A percentile compares a stretch with the other conserved stretches of the same genome.
Evolutionary conservation across 2,329 filamentous ascomycete genomes (phyloP).

Genomic region (Knufia fluminis): DNA sequence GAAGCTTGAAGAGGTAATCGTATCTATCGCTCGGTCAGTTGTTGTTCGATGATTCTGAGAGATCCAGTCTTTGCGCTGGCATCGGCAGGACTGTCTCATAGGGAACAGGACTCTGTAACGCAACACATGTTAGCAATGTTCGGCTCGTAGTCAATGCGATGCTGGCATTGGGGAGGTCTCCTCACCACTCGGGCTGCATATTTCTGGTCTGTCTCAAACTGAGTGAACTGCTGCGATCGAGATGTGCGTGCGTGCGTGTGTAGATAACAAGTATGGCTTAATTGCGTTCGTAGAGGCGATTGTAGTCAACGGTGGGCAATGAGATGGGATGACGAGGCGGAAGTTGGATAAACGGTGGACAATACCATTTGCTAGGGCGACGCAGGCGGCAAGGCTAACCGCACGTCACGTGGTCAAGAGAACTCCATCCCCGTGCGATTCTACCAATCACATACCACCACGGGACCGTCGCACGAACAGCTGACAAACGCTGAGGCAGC

Average conservation of each 20-base stretch:
- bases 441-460: too few species aligned
- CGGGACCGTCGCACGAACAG: too few species aligned
- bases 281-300: not conserved
- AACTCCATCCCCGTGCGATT: too few species aligned
- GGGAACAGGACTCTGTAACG: constrained; percentile 5
- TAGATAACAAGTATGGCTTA: not conserved
- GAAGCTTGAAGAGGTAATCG: constrained; percentile 99
- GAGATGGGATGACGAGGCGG: not conserved
- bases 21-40: constrained; percentile 57
- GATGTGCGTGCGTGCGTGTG: not conserved
- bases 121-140: not conserved
- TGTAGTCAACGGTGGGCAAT: not conserved
- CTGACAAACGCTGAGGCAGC: too few species aligned
- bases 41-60: not conserved
- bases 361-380: too few species aligned
- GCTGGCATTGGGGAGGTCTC: constrained; percentile 11
- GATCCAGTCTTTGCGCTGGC: not conserved
- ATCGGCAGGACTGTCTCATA: not conserved
- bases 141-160: not conserved
- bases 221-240: too few species aligned
- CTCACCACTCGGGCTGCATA: constrained; percentile 44
- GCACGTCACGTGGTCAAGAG: too few species aligned
- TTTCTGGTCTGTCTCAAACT: not conserved
- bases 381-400: too few species aligned
- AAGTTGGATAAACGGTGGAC: not conserved